These are phyloP conservation scores for Secale cereale DNA, from an alignment of 176 grass and related monocot species.

Conservation along the genomic window DNA sequence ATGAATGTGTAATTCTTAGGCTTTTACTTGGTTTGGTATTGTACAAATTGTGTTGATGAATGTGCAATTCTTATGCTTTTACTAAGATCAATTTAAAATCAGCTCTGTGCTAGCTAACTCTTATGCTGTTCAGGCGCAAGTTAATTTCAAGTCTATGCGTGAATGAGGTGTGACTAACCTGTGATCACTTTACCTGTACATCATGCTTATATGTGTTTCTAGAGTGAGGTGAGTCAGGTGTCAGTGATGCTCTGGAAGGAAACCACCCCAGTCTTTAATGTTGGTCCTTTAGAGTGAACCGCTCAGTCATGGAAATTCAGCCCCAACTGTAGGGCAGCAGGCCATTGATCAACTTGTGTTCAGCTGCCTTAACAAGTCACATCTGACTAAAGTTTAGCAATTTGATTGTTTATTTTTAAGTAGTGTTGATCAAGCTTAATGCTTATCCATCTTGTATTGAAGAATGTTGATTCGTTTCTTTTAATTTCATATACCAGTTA, in stretches of 20 bases:
- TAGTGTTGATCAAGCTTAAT: background rate
- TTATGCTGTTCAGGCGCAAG: too few species aligned
- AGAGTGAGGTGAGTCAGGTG: too few species aligned
- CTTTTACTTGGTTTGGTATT: too few species aligned
- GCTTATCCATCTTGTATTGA: background rate
- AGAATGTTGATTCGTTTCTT: background rate
- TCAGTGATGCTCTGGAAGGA: too few species aligned
- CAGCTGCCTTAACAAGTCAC: too few species aligned
- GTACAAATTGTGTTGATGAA: background rate
- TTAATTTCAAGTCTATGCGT: background rate
- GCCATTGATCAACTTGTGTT: too few species aligned
- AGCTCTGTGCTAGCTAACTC: too few species aligned
- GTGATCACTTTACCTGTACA: background rate
- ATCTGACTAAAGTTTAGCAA: background rate
- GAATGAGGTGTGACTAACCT: background rate
- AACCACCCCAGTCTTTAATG: too few species aligned
- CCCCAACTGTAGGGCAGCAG: background rate
- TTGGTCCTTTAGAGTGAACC: too few species aligned
- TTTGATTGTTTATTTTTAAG: background rate
- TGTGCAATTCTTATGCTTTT: background rate
- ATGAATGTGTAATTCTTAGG: background rate
- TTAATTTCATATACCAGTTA: background rate
- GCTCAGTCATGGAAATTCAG: background rate
- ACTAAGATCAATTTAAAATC: too few species aligned
- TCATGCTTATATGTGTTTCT: background rate